Percentiles rank a stretch among this genome's conserved stretches.
These are phyloP conservation scores for Trametes polyzona DNA, from an alignment of 1,284 basidiomycete genomes.

Conservation along the genomic window DNA sequence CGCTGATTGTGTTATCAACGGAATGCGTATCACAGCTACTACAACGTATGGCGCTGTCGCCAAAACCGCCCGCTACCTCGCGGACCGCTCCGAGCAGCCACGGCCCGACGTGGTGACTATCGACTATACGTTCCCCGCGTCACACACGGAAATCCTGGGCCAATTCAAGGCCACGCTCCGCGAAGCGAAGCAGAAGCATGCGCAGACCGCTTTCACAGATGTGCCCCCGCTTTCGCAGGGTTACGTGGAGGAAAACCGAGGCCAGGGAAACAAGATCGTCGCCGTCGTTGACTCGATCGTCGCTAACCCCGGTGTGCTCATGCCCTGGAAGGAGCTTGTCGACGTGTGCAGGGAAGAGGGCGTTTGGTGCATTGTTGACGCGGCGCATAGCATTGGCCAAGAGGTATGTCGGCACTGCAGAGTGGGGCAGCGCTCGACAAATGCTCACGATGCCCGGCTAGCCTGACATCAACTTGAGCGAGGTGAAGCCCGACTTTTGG, in stretches of 20 bases:
- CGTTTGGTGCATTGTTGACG: constrained; percentile 78
- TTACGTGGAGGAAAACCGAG: background rate
- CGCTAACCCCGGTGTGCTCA: constrained; percentile 68
- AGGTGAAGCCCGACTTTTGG: constrained; percentile 78
- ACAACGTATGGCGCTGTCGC: constrained; percentile 66
- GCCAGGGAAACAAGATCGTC: constrained; percentile 54
- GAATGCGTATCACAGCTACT: constrained; percentile 21
- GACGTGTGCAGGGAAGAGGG: constrained; percentile 68
- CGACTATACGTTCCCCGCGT: constrained; percentile 52
- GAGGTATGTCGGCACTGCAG: constrained; percentile 25
- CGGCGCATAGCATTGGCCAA: constrained; percentile 80
- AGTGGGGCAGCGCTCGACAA: background rate
- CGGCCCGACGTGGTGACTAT: constrained; percentile 23
- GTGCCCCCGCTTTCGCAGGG: constrained; percentile 25
- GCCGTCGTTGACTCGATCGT: constrained; percentile 79
- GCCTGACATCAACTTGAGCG: constrained; percentile 67
- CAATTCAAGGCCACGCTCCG: no score
- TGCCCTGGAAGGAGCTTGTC: constrained; percentile 85
- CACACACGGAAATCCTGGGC: constrained; percentile 61
- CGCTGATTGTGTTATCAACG: no score
- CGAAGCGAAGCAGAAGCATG: constrained; percentile 41
- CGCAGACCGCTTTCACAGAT: constrained; percentile 30
- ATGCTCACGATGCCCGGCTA: no score
- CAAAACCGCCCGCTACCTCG: constrained; percentile 60
- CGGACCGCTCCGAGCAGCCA: constrained; percentile 46